Evolutionary conservation across 2,329 filamentous ascomycete species (phyloP).

Genomic region (Cladophialophora yegresii): DNA sequence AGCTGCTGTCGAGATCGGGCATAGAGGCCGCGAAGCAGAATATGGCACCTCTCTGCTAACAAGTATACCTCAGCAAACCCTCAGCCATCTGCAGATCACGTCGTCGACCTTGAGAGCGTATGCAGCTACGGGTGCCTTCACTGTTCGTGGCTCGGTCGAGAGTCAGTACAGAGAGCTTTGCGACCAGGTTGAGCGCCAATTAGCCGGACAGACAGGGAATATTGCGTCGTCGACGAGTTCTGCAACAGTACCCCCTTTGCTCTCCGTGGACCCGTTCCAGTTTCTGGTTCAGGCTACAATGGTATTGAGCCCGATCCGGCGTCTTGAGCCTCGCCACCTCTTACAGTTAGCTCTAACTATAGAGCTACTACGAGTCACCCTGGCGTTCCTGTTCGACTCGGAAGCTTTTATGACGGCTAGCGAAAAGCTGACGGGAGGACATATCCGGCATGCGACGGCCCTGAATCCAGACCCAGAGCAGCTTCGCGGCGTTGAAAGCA

Average conservation of each 20-base stretch:
- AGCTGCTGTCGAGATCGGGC: slow-evolving; percentile 84
- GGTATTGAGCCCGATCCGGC: slow-evolving; percentile 29
- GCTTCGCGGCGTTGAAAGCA: slow-evolving; percentile 18
- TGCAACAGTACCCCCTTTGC: slow-evolving; percentile 54
- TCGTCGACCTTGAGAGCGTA: slow-evolving; percentile 88
- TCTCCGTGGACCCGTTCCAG: slow-evolving; percentile 60
- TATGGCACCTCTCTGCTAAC: slow-evolving; percentile 75
- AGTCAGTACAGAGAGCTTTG: slow-evolving; percentile 68
- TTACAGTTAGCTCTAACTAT: slow-evolving; percentile 84
- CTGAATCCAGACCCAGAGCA: slow-evolving; percentile 17
- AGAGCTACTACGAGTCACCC: slow-evolving; percentile 81
- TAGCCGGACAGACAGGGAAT: slow-evolving; percentile 46
- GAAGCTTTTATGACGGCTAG: slow-evolving; percentile 20
- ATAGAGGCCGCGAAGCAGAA: slow-evolving; percentile 77
- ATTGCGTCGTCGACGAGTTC: background rate
- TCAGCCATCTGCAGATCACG: slow-evolving; percentile 85
- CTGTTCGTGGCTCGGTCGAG: slow-evolving; percentile 66
- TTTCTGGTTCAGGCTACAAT: slow-evolving; percentile 32
- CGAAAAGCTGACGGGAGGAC: slow-evolving; percentile 14
- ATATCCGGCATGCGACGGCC: slow-evolving; percentile 13
- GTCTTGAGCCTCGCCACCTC: slow-evolving; percentile 61
- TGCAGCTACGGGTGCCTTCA: slow-evolving; percentile 70
- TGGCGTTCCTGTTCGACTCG: slow-evolving; percentile 54
- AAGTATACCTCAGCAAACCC: slow-evolving; percentile 76
- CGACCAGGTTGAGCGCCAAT: slow-evolving; percentile 24